A percentile compares a stretch with the other conserved stretches of the same genome.
Evolutionary conservation across 129 eudicot species (phyloP).

Genomic region (Chrysanthemum seticuspe): DNA sequence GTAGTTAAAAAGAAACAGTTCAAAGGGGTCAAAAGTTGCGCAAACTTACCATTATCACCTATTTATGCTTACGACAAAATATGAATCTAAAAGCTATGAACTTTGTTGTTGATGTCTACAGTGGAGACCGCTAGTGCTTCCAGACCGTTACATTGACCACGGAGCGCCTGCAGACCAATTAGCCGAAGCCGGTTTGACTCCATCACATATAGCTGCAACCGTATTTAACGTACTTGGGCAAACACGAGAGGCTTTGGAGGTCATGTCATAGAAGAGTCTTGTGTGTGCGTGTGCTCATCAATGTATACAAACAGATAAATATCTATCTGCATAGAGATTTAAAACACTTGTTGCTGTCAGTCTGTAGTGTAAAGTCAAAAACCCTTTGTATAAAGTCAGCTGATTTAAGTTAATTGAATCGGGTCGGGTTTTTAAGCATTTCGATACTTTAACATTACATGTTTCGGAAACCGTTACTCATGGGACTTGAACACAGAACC

Average conservation of each 20-base stretch:
- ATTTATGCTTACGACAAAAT: too few relatives aligned
- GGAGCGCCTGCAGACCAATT: conserved; percentile 87
- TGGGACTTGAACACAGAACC: too few relatives aligned
- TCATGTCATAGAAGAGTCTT: conserved; percentile 52
- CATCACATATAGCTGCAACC: conserved; percentile 93
- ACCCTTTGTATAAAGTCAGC: conserved; percentile 25
- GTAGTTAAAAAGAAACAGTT: too few relatives aligned
- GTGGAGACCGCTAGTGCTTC: conserved; percentile 98
- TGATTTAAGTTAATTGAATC: background rate
- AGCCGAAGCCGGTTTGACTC: conserved; percentile 79
- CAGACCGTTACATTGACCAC: conserved; percentile 89
- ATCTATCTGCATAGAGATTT: conserved; percentile 34
- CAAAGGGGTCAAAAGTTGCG: too few relatives aligned
- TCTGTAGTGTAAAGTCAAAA: conserved; percentile 16
- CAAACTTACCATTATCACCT: too few relatives aligned
- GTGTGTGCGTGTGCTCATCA: conserved; percentile 11
- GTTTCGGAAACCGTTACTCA: background rate
- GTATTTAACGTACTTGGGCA: conserved; percentile 75
- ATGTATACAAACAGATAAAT: conserved; percentile 16
- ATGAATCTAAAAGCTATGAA: background rate
- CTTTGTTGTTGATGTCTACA: conserved; percentile 35
- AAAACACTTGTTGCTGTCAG: conserved; percentile 20
- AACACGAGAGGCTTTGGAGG: conserved; percentile 87
- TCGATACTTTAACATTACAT: background rate
- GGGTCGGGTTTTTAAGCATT: conserved; percentile 5